These are phyloP conservation scores for Kodamaea jinghongensis DNA, from an alignment of 805 yeast species.

Conservation along the genomic window DNA sequence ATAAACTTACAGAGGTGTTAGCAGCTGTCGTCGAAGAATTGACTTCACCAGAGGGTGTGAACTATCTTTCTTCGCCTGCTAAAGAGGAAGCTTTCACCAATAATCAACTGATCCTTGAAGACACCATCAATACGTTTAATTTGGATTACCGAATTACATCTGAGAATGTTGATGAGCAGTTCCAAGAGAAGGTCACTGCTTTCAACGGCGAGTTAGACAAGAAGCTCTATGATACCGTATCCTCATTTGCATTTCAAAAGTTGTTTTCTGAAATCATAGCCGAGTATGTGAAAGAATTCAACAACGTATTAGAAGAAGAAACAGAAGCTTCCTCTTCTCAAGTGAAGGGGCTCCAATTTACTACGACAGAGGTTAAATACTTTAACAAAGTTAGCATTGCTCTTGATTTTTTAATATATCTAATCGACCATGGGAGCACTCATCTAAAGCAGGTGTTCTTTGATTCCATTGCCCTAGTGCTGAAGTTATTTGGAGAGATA, in stretches of 20 bases:
- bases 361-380: conserved; percentile 8
- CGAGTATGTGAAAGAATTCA: neutral
- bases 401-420: conserved; percentile 26
- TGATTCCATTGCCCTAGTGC: conserved; percentile 21
- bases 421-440: conserved; percentile 15
- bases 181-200: conserved; percentile 13
- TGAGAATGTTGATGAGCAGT: conserved; percentile 6
- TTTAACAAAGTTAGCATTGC: conserved; percentile 19
- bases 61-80: too few species aligned
- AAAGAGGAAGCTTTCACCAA: too few species aligned
- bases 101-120: neutral
- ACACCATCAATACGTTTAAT: neutral
- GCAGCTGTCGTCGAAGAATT: too few species aligned
- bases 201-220: conserved; percentile 23
- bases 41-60: too few species aligned
- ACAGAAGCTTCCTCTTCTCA: too few species aligned
- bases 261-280: conserved; percentile 9
- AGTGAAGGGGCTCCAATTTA: conserved; percentile 7
- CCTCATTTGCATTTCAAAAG: conserved; percentile 21
- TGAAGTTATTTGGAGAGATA: conserved; percentile 21
- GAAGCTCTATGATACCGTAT: conserved; percentile 20
- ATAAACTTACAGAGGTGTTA: too few species aligned
- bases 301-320: neutral
- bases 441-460: conserved; percentile 25
- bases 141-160: conserved; percentile 9